These are phyloP conservation scores for Rehmannia glutinosa DNA, from an alignment of 257 asterid genomes.

Conservation along the genomic window DNA sequence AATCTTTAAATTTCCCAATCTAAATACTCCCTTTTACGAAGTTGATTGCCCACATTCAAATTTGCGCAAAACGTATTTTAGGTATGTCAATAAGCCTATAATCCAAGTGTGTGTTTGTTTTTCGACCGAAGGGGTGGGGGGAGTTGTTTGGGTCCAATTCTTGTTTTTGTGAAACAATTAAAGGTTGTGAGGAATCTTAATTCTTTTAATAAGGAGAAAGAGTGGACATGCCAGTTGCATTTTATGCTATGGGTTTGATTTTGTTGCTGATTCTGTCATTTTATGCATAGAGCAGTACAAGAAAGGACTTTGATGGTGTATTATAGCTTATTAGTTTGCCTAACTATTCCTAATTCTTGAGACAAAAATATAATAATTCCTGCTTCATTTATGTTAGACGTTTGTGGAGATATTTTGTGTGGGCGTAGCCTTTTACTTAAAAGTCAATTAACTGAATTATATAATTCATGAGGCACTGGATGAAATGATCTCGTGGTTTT, in stretches of 20 bases:
- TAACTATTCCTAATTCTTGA: neutral
- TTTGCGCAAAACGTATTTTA: neutral
- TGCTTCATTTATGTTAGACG: constrained; percentile 12
- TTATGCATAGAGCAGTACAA: neutral
- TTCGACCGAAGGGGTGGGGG: neutral
- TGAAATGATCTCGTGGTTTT: too few relatives aligned
- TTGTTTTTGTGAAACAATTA: constrained; percentile 1
- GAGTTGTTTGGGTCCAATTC: too few relatives aligned
- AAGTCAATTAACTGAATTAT: neutral
- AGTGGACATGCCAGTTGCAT: constrained; percentile 1
- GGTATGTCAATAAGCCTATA: neutral
- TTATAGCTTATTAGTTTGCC: neutral
- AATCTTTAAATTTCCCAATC: neutral
- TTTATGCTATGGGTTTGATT: too few relatives aligned
- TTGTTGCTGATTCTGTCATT: constrained; percentile 7
- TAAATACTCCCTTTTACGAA: neutral
- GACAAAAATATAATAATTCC: too few relatives aligned
- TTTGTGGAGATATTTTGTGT: neutral
- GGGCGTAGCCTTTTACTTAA: neutral
- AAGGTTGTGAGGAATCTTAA: constrained; percentile 13
- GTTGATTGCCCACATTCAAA: neutral
- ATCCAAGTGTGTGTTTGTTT: neutral
- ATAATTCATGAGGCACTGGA: too few relatives aligned
- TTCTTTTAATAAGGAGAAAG: neutral
- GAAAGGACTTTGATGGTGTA: neutral